A percentile compares a stretch with the other conserved stretches of the same genome.
Evolutionary conservation across 169 alveolate species (phyloP).

Genomic region (Cyclospora cayetanensis): DNA sequence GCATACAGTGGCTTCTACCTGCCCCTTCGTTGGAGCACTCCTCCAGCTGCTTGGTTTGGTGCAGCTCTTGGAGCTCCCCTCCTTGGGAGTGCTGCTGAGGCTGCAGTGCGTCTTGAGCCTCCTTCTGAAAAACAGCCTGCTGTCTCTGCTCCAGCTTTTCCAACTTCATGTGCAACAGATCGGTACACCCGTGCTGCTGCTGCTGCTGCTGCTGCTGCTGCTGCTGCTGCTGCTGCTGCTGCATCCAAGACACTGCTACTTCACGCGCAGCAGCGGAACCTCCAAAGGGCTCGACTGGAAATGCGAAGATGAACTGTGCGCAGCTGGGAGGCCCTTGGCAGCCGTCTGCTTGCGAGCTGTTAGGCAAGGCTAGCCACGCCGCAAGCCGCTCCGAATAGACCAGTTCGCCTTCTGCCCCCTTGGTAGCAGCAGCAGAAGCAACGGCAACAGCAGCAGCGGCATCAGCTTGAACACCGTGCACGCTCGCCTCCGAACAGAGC

Average conservation of each 20-base stretch:
- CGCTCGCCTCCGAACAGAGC: too few relatives aligned
- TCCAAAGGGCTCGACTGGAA: neutral
- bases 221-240: slow-evolving; percentile 28
- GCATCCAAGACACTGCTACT: neutral
- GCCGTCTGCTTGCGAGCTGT: neutral
- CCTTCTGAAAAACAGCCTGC: neutral
- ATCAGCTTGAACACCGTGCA: too few relatives aligned
- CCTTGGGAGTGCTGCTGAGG: slow-evolving; percentile 12
- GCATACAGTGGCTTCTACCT: too few relatives aligned
- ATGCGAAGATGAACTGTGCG: neutral
- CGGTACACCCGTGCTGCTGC: neutral
- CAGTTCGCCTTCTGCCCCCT: neutral
- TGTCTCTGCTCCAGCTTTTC: neutral
- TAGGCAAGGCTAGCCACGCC: neutral
- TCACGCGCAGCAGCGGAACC: neutral
- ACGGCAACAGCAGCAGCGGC: too few relatives aligned
- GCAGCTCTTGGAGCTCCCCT: too few relatives aligned
- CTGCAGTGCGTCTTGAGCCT: neutral
- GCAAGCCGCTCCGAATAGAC: neutral
- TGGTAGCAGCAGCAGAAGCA: neutral
- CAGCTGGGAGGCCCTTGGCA: neutral
- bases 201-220: slow-evolving; percentile 21
- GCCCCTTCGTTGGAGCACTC: too few relatives aligned
- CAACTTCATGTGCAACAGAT: neutral
- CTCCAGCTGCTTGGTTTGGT: too few relatives aligned